Evolutionary conservation across 2,329 filamentous ascomycete species (phyloP).

Genomic region (Teratosphaeria epicoccoides): DNA sequence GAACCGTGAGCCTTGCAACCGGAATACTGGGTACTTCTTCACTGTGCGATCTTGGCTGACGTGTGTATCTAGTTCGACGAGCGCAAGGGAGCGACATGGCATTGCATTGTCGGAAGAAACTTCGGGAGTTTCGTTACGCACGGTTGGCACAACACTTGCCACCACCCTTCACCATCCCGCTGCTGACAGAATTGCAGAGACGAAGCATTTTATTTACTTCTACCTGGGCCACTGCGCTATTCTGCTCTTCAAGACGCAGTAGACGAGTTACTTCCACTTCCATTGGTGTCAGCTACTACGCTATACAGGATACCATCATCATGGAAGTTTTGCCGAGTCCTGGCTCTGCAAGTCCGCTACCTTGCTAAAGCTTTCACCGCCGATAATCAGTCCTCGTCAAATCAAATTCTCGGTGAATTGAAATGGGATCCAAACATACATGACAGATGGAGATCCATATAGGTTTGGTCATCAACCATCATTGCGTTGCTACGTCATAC

Average conservation of each 20-base stretch:
- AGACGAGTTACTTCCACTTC: constrained; percentile 27
- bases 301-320: neutral
- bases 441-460: too few species aligned
- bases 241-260: constrained; percentile 98
- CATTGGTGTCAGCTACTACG: neutral
- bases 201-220: constrained; percentile 99
- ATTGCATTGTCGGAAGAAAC: constrained; percentile 96
- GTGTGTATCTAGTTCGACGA: constrained; percentile 67
- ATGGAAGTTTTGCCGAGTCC: too few species aligned
- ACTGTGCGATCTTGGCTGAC: too few species aligned
- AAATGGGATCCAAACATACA: too few species aligned
- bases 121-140: constrained; percentile 99
- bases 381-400: neutral
- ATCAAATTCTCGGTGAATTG: too few species aligned
- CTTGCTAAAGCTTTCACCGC: neutral
- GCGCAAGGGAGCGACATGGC: constrained; percentile 95
- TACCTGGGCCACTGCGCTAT: constrained; percentile 98
- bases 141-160: constrained; percentile 45
- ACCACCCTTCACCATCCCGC: neutral
- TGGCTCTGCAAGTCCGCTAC: neutral
- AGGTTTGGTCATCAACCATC: too few species aligned
- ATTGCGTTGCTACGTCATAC: neutral
- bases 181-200: constrained; percentile 50
- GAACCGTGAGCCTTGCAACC: constrained; percentile 53
- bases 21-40: too few species aligned